These are phyloP conservation scores for Salvia sclarea DNA, from an alignment of 305 asterid species.

Conservation along the genomic window DNA sequence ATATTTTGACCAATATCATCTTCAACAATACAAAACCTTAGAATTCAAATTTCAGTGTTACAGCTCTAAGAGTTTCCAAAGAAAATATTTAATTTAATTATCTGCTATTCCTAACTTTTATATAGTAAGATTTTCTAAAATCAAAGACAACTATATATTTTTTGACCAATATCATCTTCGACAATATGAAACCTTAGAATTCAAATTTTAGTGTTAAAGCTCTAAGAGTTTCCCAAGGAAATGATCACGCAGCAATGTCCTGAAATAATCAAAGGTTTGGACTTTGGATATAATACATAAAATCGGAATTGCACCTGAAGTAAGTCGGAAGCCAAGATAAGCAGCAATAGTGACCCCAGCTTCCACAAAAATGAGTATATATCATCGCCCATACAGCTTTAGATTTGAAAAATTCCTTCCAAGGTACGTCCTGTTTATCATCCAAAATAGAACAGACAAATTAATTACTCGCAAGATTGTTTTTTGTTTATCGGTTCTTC, in stretches of 20 bases:
- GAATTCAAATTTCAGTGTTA: not conserved
- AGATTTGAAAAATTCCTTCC: constrained; percentile 82
- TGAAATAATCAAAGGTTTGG: not conserved
- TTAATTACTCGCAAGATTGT: not conserved
- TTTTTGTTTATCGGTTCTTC: constrained; percentile 16
- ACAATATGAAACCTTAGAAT: not conserved
- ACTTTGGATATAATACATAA: not conserved
- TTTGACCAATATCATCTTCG: not conserved
- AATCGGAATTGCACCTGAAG: constrained; percentile 66
- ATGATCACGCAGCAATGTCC: not conserved
- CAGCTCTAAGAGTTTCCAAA: constrained; percentile 15
- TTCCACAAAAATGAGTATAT: constrained; percentile 96
- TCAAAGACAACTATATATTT: not conserved
- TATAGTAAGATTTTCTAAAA: not conserved
- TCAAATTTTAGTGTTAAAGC: not conserved
- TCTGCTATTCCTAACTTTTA: not conserved
- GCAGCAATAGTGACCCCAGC: constrained; percentile 98
- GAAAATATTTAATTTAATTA: constrained; percentile 5
- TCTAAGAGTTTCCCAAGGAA: constrained; percentile 18
- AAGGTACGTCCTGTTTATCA: constrained; percentile 76
- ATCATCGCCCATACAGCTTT: constrained; percentile 99
- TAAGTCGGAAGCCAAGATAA: constrained; percentile 98
- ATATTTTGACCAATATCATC: constrained; percentile 1
- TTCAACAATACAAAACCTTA: not conserved
- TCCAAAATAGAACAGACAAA: constrained; percentile 25